Base-by-base conservation (phyloP, 23 red algal species). In the Gracilaria domingensis region DNA sequence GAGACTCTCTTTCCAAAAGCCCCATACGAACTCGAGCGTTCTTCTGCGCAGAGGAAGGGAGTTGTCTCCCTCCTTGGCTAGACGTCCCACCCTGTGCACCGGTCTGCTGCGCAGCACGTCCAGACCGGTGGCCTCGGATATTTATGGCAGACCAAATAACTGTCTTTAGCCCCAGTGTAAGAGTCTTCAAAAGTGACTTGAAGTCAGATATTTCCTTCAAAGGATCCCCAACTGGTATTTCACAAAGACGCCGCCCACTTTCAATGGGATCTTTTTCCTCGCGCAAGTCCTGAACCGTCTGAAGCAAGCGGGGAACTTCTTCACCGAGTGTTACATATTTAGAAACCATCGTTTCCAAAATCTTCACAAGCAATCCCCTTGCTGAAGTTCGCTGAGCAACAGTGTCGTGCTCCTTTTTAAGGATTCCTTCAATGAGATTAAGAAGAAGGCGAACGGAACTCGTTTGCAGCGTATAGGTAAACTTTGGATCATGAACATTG, bases 151-250 rank as follows among this genome's bases (percentile, higher is more conserved):
- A 82, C 95, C 93, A 95, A 14, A 98, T 88, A 23, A 99, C 83
- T 0, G 93, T 99, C 87, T 96, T 94, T 28, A 99, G 85, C 35
- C 97, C 97, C 12, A 93, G 93, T 25, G 93, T 95, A 29, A 99
- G 91, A 51, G 97, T 96, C 44, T 93, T 89, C 18, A 99, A 39
- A 57, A 99, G 79, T 34, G 84, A 72, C 76, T 95, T 95, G 57
- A 83, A 88, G 21, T 99, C 97, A 0, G 64, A n/a, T 23, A 96
- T 78, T 73, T 99, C 97, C 67, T 93, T 99, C 61, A 91, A 34
- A 17, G 86, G 85, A 54, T 94, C 91, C 12, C 79, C 92, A 13
- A 91, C 29, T 2, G 85, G 66, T 50, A 90, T 78, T 72, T 91
- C 90, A 64, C 84, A 75, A 11, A 88, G 51, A 5, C 75, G 77